A percentile compares a stretch with the other conserved stretches of the same genome.
These are phyloP conservation scores for Salix exigua DNA, from an alignment of 345 rosid genomes.

Conservation along the genomic window DNA sequence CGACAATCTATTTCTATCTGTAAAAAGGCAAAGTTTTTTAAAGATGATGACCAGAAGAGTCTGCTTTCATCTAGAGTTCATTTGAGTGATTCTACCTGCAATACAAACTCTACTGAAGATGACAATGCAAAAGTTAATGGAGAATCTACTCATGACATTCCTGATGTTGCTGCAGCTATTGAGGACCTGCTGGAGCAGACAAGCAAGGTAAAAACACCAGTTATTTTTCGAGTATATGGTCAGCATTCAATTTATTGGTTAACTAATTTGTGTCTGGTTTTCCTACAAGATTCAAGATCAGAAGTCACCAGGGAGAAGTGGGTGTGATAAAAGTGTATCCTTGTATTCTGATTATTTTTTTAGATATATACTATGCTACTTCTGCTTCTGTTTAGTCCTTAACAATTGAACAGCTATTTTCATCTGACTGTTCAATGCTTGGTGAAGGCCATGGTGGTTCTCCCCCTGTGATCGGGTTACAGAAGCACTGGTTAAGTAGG, in stretches of 20 bases:
- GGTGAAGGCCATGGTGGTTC: constrained; percentile 45
- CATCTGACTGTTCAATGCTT: constrained; percentile 37
- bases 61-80: constrained; percentile 36
- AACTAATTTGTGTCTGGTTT: constrained; percentile 23
- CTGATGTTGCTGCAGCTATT: constrained; percentile 88
- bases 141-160: constrained; percentile 52
- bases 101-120: constrained; percentile 29
- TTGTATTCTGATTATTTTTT: constrained; percentile 16
- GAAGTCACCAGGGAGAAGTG: constrained; percentile 52
- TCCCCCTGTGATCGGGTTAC: constrained; percentile 59
- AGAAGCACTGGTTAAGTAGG: constrained; percentile 74
- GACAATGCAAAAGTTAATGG: constrained; percentile 29
- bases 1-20: constrained; percentile 25
- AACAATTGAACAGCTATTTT: constrained; percentile 44
- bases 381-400: constrained; percentile 47
- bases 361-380: background rate
- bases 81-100: constrained; percentile 26
- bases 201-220: constrained; percentile 52
- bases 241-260: constrained; percentile 4
- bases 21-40: constrained; percentile 54
- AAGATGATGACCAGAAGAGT: constrained; percentile 35
- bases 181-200: constrained; percentile 92
- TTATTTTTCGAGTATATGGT: constrained; percentile 3
- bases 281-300: constrained; percentile 64
- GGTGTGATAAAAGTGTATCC: constrained; percentile 63